Evolutionary conservation across 208 protist species (phyloP).

Genomic region (Leishmania turanica): DNA sequence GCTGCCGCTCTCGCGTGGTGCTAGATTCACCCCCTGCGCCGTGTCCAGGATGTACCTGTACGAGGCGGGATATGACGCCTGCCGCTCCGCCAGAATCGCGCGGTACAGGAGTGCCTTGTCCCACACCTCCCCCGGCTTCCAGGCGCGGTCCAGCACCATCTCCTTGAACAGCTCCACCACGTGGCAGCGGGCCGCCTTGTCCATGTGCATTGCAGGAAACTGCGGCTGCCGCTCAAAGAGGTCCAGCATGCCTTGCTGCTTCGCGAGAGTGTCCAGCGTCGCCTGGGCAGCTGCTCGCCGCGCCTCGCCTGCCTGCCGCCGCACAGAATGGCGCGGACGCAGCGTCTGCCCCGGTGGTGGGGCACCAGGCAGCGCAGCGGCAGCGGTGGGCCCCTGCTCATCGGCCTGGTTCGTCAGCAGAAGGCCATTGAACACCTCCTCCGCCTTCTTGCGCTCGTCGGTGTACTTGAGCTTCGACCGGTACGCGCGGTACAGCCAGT

Average conservation of each 20-base stretch:
- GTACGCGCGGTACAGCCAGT: constrained; percentile 87
- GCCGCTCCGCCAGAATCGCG: constrained; percentile 73
- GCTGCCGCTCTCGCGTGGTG: background rate
- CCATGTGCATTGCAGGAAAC: constrained; percentile 81
- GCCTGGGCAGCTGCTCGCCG: constrained; percentile 53
- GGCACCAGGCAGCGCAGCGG: constrained; percentile 36
- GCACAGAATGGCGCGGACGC: constrained; percentile 62
- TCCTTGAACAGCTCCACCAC: constrained; percentile 86
- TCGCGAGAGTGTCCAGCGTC: constrained; percentile 53
- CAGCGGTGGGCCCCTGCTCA: constrained; percentile 1
- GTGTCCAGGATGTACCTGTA: constrained; percentile 77
- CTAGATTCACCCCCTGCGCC: constrained; percentile 48
- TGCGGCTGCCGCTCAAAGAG: constrained; percentile 87
- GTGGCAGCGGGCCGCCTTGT: constrained; percentile 67
- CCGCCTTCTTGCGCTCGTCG: constrained; percentile 50
- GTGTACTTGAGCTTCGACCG: constrained; percentile 57
- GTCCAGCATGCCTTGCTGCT: constrained; percentile 73
- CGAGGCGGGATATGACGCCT: constrained; percentile 58
- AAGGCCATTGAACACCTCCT: constrained; percentile 64
- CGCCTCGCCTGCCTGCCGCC: constrained; percentile 54
- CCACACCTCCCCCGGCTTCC: constrained; percentile 68
- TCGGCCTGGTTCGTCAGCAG: constrained; percentile 36
- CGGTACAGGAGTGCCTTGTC: constrained; percentile 87
- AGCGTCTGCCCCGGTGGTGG: constrained; percentile 53
- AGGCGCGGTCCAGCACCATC: constrained; percentile 67